Base-by-base conservation (phyloP, 73 alveolate genomes). In the Tetrahymena elliotti region DNA sequence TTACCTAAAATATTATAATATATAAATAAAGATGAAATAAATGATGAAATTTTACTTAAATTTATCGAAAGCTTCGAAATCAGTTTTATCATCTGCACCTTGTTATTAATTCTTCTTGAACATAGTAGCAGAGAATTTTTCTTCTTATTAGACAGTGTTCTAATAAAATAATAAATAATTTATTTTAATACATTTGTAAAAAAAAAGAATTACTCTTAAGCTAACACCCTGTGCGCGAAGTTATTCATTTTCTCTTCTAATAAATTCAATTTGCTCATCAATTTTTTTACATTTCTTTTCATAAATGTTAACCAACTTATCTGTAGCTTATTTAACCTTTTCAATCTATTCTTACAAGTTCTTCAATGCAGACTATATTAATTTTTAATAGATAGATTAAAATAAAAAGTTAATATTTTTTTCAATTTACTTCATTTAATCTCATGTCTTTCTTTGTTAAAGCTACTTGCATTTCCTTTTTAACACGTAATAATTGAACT, bases 371-470 rank as follows among this genome's bases (percentile, higher is more conserved):
- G 84, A 84, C 93, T 68, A 68, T 18, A 1, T 27, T 68, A 2
- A 52, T 6, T 27, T n/a, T 27, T 18, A 68, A 7, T 6, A 18
- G 10, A 3, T 18, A 24, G 1, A 1, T 68, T n/a, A 68, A 2
- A 68, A 24, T 53, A 68, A 68, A 27, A 3, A 4, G 6, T 2
- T n/a, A 18, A 18, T 24, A 68, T 6, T 6, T 7, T 4, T 18
- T 68, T 22, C 16, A 22, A 22, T 27, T 15, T 68, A 68, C 88
- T 68, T 94, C 96, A 88, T 94, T 94, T 38, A 94, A 92, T 88
- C 96, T 94, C 33, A 94, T 94, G 52, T 94, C 96, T 52, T 94
- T 94, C 33, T 94, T 94, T n/a, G 96, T 94, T 47, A 94, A 53
- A 12, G 96, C 96, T 22, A 88, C 93, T 88, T 94, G 39, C 96